Base-by-base conservation (phyloP, 2,329 filamentous ascomycete species). In the Fusarium subtropicale region DNA sequence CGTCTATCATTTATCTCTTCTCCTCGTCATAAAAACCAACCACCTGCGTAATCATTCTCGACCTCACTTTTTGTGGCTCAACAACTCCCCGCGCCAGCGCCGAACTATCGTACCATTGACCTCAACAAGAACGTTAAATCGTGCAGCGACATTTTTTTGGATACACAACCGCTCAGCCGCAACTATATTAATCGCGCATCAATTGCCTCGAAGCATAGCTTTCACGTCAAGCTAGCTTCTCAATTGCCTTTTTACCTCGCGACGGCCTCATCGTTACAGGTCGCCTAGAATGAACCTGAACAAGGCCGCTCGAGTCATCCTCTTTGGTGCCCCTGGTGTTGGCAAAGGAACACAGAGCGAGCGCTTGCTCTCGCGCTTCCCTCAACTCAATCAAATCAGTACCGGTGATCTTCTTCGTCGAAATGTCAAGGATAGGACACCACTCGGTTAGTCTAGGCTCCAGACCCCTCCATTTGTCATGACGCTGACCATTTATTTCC, bases 321-420 rank as follows among this genome's bases (percentile, higher is more conserved):
- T 99, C 72, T 89, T 99, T 74, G 96, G 96, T 74, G 94, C 95
- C 54, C 96, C 96, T n/a, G 94, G 94, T 61, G 96, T 97, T 60
- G 96, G 96, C 68, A 99, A 99, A 81, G 96, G 95, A 68, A 99
- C 96, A 5, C 96, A 99, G 83, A 93, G 93, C 53, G 92, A 97
- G 79, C 90, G 96, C 66, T 85, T 99, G 67, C 90, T 98, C 72
- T 85, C 90, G 73, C 90, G 92, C 71, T 99, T 96, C 77, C 93
- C 94, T 5, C 92, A 97, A 76, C 85, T 99, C 47, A 91, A 93
- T 55, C 91, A 94, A 20, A 95, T 99, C 79, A 97, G 93, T 81
- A 97, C 96, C 6, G 96, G 96, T 65, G 95, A 99, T 80, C 84
- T 99, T 18, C 83, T 99, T 61, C 91, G 96, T 67, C 90, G 93